Evolutionary conservation across 2,329 filamentous ascomycete genomes (phyloP).

Genomic region (Fusarium decemcellulare): DNA sequence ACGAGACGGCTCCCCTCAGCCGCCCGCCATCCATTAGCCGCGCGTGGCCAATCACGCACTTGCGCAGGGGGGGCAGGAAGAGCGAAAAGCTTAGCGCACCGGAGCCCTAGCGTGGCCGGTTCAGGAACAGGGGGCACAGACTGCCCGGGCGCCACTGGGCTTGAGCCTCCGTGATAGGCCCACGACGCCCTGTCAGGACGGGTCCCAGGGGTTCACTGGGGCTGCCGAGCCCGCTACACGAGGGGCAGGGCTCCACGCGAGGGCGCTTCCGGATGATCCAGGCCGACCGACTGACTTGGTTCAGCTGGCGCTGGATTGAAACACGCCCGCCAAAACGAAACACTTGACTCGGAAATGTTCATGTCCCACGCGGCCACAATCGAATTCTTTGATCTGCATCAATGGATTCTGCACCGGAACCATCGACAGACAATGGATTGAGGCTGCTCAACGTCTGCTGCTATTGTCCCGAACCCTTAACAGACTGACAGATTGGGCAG

Average conservation of each 20-base stretch:
- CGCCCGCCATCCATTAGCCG: constrained; percentile 7
- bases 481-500: too few relatives aligned
- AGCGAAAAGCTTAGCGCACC: constrained; percentile 30
- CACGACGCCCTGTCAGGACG: background rate
- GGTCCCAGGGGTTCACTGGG: constrained; percentile 19
- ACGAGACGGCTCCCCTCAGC: constrained; percentile 17
- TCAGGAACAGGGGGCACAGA: too few relatives aligned
- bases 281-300: background rate
- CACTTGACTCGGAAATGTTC: background rate
- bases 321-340: constrained; percentile 27
- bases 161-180: background rate
- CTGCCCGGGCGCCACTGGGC: background rate
- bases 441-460: too few relatives aligned
- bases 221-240: too few relatives aligned
- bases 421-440: background rate
- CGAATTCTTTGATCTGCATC: too few relatives aligned
- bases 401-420: background rate
- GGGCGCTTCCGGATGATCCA: constrained; percentile 22
- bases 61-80: constrained; percentile 5
- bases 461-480: too few relatives aligned
- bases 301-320: constrained; percentile 14
- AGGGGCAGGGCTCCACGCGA: background rate
- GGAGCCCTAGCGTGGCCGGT: too few relatives aligned
- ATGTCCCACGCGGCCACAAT: too few relatives aligned
- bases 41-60: constrained; percentile 23